phyloP scores from a whole-genome alignment of 2,329 filamentous ascomycete species.

The Ceratocystis cacaofunesta region DNA sequence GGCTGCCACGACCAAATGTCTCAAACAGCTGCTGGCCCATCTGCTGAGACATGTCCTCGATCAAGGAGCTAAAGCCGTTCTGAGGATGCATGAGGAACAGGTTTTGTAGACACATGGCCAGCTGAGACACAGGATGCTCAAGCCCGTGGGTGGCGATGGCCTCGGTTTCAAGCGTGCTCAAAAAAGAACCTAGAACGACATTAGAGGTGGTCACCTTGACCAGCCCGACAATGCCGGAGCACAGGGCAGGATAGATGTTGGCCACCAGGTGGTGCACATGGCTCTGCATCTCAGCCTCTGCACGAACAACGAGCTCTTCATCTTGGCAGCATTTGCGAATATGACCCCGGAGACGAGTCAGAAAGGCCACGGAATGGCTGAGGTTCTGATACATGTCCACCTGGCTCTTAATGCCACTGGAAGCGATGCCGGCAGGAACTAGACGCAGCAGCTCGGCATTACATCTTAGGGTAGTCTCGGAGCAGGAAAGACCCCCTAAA shows the following conservation, averaged over 20 bases:
- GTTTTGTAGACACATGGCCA: slow-evolving; percentile 4
- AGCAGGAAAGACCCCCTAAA: not conserved
- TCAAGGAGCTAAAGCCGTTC: not conserved
- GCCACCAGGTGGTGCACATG: not conserved
- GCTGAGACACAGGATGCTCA: not conserved
- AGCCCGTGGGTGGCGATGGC: not conserved
- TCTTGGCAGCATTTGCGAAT: not conserved
- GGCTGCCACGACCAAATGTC: not conserved
- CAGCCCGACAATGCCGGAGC: not conserved
- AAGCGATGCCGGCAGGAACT: not conserved
- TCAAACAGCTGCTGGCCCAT: not conserved
- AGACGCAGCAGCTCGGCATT: not conserved
- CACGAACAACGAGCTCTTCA: not conserved
- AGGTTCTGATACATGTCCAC: not conserved
- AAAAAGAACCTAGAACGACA: not conserved
- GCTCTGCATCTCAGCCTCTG: not conserved
- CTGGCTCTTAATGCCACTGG: not conserved
- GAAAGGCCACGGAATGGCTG: not conserved
- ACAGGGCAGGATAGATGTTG: not conserved
- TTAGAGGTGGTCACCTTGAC: not conserved
- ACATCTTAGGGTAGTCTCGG: not conserved
- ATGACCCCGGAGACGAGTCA: not conserved
- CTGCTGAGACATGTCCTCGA: not conserved
- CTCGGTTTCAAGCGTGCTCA: not conserved
- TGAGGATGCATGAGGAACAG: not conserved